Evolutionary conservation across 805 yeast genomes (phyloP).

Genomic region (Yarrowia phangngaensis): DNA sequence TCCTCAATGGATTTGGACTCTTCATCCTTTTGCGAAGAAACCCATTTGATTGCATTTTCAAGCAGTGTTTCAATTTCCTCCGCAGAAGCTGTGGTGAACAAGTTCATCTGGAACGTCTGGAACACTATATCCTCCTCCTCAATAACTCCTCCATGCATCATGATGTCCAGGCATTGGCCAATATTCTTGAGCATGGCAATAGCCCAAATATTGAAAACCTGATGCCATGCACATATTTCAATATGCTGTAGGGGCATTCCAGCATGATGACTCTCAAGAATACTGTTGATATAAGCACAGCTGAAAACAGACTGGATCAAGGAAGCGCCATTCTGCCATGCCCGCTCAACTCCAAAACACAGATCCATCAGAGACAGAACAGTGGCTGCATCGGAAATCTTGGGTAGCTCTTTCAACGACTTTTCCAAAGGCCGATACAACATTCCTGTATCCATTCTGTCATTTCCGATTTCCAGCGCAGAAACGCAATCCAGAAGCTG

Average conservation of each 20-base stretch:
- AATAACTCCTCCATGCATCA: constrained; percentile 32
- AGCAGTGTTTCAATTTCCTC: constrained; percentile 31
- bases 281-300: constrained; percentile 63
- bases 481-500: constrained; percentile 78
- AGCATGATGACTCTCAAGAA: constrained; percentile 42
- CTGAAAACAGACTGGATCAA: constrained; percentile 74
- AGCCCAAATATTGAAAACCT: constrained; percentile 32
- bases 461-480: constrained; percentile 66
- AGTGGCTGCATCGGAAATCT: constrained; percentile 41
- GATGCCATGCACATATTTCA: constrained; percentile 29
- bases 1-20: background rate
- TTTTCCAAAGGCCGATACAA: constrained; percentile 45
- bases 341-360: constrained; percentile 51
- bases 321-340: constrained; percentile 75
- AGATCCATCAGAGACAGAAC: constrained; percentile 53
- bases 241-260: background rate
- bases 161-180: constrained; percentile 29
- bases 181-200: constrained; percentile 35
- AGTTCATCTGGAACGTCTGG: constrained; percentile 54
- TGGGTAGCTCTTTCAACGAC: constrained; percentile 46
- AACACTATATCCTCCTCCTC: constrained; percentile 39
- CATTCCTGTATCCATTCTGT: constrained; percentile 72
- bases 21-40: constrained; percentile 30
- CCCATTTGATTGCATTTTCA: constrained; percentile 45
- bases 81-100: constrained; percentile 35